phyloP scores from a whole-genome alignment of 129 eudicot genomes.

The Ambrosia artemisiifolia region DNA sequence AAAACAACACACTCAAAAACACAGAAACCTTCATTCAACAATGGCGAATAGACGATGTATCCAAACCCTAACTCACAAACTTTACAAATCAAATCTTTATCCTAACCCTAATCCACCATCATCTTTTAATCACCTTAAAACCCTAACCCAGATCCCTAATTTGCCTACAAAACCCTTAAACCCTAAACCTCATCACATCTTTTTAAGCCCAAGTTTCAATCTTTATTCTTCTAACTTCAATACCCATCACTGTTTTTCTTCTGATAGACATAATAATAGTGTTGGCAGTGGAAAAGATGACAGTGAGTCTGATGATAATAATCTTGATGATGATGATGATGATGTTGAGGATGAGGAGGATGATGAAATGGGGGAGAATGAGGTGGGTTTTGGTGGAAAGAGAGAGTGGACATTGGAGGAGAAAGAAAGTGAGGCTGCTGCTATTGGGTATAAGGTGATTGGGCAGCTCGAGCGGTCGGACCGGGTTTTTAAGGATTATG shows the following conservation, averaged over 20 bases:
- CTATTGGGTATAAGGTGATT: slow-evolving; percentile 74
- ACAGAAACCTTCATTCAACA: slow-evolving; percentile 23
- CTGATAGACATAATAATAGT: slow-evolving; percentile 26
- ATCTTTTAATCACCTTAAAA: slow-evolving; percentile 33
- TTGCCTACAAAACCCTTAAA: slow-evolving; percentile 16
- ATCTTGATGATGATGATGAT: slow-evolving; percentile 3
- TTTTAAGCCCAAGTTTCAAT: slow-evolving; percentile 21
- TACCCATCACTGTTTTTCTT: slow-evolving; percentile 40
- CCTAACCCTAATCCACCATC: slow-evolving; percentile 32
- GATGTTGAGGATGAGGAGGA: slow-evolving; percentile 4
- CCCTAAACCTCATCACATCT: slow-evolving; percentile 11
- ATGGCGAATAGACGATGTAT: slow-evolving; percentile 69
- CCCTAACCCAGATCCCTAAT: slow-evolving; percentile 28
- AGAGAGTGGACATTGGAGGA: slow-evolving; percentile 55
- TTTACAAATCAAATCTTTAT: slow-evolving; percentile 28
- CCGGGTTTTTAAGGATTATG: slow-evolving; percentile 62
- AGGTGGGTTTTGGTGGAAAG: slow-evolving; percentile 9
- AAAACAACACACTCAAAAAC: neutral
- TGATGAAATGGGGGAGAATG: slow-evolving; percentile 31
- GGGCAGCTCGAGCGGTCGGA: slow-evolving; percentile 71
- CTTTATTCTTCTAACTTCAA: neutral
- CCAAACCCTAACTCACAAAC: slow-evolving; percentile 42
- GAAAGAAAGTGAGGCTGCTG: slow-evolving; percentile 64
- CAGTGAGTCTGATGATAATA: neutral
- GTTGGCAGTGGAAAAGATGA: slow-evolving; percentile 34